Percentiles rank a stretch among this genome's conserved stretches.
Evolutionary conservation across 176 grass and related monocot genomes (phyloP).

Genomic region (Ampelocalamus luodianensis): DNA sequence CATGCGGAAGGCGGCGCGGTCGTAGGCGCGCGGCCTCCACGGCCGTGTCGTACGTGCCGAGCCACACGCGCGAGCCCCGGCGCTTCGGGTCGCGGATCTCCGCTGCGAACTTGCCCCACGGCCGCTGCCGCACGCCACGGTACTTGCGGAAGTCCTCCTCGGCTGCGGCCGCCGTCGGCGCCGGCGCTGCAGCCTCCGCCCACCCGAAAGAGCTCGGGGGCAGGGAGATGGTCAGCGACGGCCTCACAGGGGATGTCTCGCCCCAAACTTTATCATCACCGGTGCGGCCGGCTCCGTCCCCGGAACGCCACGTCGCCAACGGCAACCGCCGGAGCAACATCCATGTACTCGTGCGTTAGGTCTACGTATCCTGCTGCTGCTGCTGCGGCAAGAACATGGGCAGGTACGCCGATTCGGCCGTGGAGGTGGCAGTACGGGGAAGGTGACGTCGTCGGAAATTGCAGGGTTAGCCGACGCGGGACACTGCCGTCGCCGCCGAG

Average conservation of each 20-base stretch:
- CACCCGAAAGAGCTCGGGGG: slow-evolving; percentile 35
- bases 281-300: slow-evolving; percentile 29
- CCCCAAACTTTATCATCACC: slow-evolving; percentile 50
- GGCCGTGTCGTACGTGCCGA: slow-evolving; percentile 74
- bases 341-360: slow-evolving; percentile 6
- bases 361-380: slow-evolving; percentile 34
- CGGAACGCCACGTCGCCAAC: slow-evolving; percentile 3
- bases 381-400: slow-evolving; percentile 24
- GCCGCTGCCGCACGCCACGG: slow-evolving; percentile 67
- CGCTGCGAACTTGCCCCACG: slow-evolving; percentile 86
- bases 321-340: background rate
- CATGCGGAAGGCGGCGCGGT: slow-evolving; percentile 72
- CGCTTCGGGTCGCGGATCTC: slow-evolving; percentile 90
- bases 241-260: slow-evolving; percentile 27
- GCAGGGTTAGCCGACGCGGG: background rate
- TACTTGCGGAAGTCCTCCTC: slow-evolving; percentile 62
- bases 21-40: slow-evolving; percentile 75
- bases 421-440: background rate
- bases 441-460: slow-evolving; percentile 14
- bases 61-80: slow-evolving; percentile 79
- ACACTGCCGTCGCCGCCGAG: slow-evolving; percentile 27
- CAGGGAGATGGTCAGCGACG: slow-evolving; percentile 42
- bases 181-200: background rate
- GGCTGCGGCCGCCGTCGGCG: background rate
- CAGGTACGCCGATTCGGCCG: background rate